phyloP scores from a whole-genome alignment of 257 asterid species.

The Paulownia fortunei region DNA sequence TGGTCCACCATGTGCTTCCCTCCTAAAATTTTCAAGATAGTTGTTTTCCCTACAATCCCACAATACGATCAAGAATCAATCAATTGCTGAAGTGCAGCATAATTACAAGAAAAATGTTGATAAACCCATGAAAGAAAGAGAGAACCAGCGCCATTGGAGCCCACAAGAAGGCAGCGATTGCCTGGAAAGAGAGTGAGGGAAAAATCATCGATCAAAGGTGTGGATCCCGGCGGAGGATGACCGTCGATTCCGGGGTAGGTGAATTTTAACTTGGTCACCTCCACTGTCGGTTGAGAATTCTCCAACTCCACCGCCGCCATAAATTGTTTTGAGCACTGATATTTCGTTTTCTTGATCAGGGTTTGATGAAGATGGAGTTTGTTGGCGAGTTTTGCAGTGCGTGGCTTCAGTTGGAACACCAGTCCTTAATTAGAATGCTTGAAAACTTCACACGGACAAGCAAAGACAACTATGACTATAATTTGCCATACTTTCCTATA shows the following conservation, averaged over 20 bases:
- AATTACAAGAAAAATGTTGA: not conserved
- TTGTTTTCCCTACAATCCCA: slow-evolving; percentile 75
- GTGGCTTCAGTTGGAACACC: slow-evolving; percentile 1
- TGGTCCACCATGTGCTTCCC: slow-evolving; percentile 98
- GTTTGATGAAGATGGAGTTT: not conserved
- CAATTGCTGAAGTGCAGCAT: not conserved
- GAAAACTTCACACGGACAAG: too few species aligned
- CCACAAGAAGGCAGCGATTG: slow-evolving; percentile 92
- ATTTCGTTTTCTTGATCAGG: not conserved
- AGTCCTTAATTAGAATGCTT: too few species aligned
- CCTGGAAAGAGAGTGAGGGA: slow-evolving; percentile 69
- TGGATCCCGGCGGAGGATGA: slow-evolving; percentile 93
- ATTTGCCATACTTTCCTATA: too few species aligned
- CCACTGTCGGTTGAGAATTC: slow-evolving; percentile 57
- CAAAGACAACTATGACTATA: too few species aligned
- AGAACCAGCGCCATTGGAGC: slow-evolving; percentile 97
- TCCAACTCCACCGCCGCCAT: slow-evolving; percentile 41
- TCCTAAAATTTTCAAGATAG: slow-evolving; percentile 89
- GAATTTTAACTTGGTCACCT: slow-evolving; percentile 74
- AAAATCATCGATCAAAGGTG: slow-evolving; percentile 82
- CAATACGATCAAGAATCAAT: slow-evolving; percentile 8
- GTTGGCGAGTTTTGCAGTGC: not conserved
- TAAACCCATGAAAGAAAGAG: not conserved
- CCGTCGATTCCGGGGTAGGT: slow-evolving; percentile 99
- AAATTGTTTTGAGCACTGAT: not conserved